These are phyloP conservation scores for Saccharomyces hybrid DNA, from an alignment of 1,139 yeast genomes.

Conservation along the genomic window DNA sequence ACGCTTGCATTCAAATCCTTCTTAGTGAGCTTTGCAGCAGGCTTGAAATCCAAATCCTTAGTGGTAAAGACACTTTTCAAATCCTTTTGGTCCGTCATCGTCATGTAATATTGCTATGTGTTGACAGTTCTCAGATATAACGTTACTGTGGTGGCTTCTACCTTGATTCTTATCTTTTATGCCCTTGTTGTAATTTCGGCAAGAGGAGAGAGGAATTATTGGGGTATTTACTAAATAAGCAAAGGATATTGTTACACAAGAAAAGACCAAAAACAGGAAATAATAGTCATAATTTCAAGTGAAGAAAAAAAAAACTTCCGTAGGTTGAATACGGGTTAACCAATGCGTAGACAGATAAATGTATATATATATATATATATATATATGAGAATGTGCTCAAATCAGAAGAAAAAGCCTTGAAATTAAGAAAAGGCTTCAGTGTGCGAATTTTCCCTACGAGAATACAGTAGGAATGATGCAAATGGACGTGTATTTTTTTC, in stretches of 20 bases:
- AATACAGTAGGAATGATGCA: background rate
- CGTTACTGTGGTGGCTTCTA: background rate
- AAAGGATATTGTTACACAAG: background rate
- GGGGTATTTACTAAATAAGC: background rate
- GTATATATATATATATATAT: too few relatives aligned
- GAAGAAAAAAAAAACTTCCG: too few relatives aligned
- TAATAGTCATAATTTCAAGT: too few relatives aligned
- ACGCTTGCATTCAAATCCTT: conserved; percentile 65
- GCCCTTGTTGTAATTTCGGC: background rate
- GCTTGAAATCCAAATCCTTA: conserved; percentile 10
- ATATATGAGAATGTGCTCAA: too few relatives aligned
- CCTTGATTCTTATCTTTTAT: conserved; percentile 4
- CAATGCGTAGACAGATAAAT: too few relatives aligned
- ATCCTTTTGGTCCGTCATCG: background rate
- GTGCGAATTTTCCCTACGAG: too few relatives aligned
- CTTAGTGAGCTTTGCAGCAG: conserved; percentile 31
- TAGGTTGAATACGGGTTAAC: too few relatives aligned
- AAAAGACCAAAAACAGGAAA: background rate
- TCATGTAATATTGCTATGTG: background rate
- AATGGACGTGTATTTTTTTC: background rate
- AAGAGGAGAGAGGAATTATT: conserved; percentile 13
- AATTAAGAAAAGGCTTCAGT: too few relatives aligned
- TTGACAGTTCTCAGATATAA: background rate
- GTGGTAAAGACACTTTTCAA: conserved; percentile 1
- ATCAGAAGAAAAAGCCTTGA: too few relatives aligned